A percentile compares a stretch with the other conserved stretches of the same genome.
phyloP scores from a whole-genome alignment of 2,329 filamentous ascomycete species.

The Podosphaera fusca region DNA sequence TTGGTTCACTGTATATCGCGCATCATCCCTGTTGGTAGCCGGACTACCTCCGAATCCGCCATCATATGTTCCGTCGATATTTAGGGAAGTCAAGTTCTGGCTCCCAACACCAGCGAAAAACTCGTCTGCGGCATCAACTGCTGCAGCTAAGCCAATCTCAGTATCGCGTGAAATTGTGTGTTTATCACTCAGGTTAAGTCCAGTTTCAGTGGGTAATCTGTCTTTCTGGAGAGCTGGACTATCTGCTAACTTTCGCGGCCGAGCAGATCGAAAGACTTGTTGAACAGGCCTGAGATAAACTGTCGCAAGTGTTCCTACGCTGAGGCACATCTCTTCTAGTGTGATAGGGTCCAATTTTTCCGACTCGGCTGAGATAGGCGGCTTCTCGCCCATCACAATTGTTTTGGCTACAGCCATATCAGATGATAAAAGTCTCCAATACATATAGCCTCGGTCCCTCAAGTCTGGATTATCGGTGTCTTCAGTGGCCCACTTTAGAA shows the following conservation, averaged over 20 bases:
- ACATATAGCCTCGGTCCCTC: constrained; percentile 93
- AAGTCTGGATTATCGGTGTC: constrained; percentile 98
- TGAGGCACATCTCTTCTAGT: constrained; percentile 90
- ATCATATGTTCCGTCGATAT: constrained; percentile 31
- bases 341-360: constrained; percentile 82
- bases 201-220: constrained; percentile 28
- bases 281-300: constrained; percentile 97
- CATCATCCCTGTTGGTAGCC: constrained; percentile 24
- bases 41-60: constrained; percentile 37
- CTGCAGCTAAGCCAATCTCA: constrained; percentile 35
- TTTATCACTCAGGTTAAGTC: constrained; percentile 23
- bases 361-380: constrained; percentile 83
- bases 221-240: constrained; percentile 69
- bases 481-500: constrained; percentile 95
- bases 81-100: constrained; percentile 51
- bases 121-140: constrained; percentile 64
- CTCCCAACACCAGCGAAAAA: constrained; percentile 67
- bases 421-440: constrained; percentile 87
- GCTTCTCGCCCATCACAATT: constrained; percentile 94
- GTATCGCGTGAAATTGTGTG: constrained; percentile 12
- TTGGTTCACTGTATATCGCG: constrained; percentile 56
- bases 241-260: constrained; percentile 55
- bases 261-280: constrained; percentile 78
- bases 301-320: constrained; percentile 84
- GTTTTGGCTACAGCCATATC: constrained; percentile 69